These are phyloP conservation scores for Fimicolochytrium jonesii DNA, from an alignment of 192 early-diverging fungal genomes.

Conservation along the genomic window DNA sequence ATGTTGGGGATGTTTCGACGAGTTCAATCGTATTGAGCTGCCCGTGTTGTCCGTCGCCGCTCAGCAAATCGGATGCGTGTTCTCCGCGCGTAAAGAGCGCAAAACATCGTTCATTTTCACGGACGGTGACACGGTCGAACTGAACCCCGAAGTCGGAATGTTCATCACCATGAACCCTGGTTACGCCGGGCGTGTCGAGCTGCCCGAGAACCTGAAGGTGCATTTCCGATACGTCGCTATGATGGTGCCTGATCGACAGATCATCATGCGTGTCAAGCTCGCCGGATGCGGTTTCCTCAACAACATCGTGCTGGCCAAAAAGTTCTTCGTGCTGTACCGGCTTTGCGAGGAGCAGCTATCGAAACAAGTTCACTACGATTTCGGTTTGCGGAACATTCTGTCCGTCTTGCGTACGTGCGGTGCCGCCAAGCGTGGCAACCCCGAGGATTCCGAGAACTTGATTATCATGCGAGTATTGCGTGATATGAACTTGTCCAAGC, in stretches of 20 bases:
- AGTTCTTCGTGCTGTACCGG: slow-evolving; percentile 63
- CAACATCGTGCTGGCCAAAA: slow-evolving; percentile 61
- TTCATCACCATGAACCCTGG: slow-evolving; percentile 71
- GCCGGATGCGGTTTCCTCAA: slow-evolving; percentile 64
- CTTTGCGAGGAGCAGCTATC: slow-evolving; percentile 64
- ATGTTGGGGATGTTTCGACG: slow-evolving; percentile 64
- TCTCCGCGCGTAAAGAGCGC: slow-evolving; percentile 56
- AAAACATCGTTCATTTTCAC: slow-evolving; percentile 61
- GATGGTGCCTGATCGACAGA: slow-evolving; percentile 67
- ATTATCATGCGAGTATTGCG: slow-evolving; percentile 63
- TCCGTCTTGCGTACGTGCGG: slow-evolving; percentile 61
- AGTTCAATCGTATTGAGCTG: slow-evolving; percentile 65
- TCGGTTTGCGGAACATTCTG: slow-evolving; percentile 61
- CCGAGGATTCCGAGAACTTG: slow-evolving; percentile 56
- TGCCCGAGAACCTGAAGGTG: slow-evolving; percentile 64
- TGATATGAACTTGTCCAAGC: slow-evolving; percentile 65
- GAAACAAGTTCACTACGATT: slow-evolving; percentile 66
- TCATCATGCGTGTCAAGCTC: slow-evolving; percentile 64
- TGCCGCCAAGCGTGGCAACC: slow-evolving; percentile 58
- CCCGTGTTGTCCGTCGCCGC: slow-evolving; percentile 63
- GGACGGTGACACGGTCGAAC: slow-evolving; percentile 63
- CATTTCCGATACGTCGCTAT: slow-evolving; percentile 66
- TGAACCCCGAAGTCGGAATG: slow-evolving; percentile 65
- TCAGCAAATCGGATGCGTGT: slow-evolving; percentile 62
- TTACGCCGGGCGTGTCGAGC: slow-evolving; percentile 62